Evolutionary conservation across 352 stramenopile genomes (phyloP), one percentile per base, ranked within the genome.

Genomic region (Globisporangium cederbergense): DNA sequence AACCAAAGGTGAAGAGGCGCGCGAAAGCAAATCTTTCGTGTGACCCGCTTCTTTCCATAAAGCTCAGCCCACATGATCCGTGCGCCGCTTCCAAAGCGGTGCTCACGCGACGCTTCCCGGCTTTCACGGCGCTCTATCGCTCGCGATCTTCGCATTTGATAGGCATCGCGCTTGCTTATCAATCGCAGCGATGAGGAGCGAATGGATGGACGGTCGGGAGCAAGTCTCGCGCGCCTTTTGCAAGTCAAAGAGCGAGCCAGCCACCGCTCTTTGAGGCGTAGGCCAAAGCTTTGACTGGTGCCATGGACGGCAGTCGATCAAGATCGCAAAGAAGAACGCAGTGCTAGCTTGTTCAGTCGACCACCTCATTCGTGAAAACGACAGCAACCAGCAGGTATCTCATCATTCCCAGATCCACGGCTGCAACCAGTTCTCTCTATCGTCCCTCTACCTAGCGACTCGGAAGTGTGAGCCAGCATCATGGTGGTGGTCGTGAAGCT

Each of bases 101-200:
- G 30, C 51, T 3, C 42, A 4, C 20, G 18, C 51, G 51, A 58
- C 51, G 51, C 51, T 58, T 43, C 30, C 22, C 40, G 28, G 50
- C 14, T 38, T 14, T 56, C 50, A 56, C 50, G 9, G 5, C 25
- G 42, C 42, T 20, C 5, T 56, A 22, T 57, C 25, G 34, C 51
- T 58, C 51, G 51, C 51, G 51, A 57, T 57, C 16, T 57, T 43
- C 14, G 51, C 51, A 9, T 28, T 57, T 57, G 51, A 57, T 57
- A 9, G 51, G 51, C 51, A 57, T 25, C 8, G 16, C 13, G 13
- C 18, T 47, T 57, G 51, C 51, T 40, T 57, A 30, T 42, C 51
- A 57, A 42, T 40, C 30, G 43, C 14, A 9, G 28, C 5, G 5
- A 6, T 14, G 22, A 6, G 13, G 25, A 9, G 22, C 30, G 14